These are phyloP conservation scores for Rhodamnia argentea DNA, from an alignment of 345 rosid genomes.

Conservation along the genomic window DNA sequence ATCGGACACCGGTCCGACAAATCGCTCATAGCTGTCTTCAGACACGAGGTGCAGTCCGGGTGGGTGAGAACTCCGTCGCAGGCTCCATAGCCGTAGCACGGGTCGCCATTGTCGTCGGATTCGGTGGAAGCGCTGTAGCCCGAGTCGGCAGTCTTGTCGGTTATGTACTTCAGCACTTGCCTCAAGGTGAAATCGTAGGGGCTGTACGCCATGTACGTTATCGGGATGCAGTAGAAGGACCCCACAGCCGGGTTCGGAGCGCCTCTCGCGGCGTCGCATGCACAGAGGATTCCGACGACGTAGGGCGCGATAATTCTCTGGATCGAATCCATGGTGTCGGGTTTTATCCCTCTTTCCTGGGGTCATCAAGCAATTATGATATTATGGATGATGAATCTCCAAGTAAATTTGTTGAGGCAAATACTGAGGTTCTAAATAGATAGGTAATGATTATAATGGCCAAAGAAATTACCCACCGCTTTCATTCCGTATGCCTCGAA, in stretches of 20 bases:
- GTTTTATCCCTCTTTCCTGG: neutral
- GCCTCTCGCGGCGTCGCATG: neutral
- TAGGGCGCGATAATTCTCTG: rapidly evolving
- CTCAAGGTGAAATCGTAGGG: neutral
- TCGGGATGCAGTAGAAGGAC: neutral
- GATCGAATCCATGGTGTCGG: neutral
- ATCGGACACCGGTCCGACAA: neutral
- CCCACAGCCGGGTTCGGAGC: neutral
- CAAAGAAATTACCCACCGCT: too few species aligned
- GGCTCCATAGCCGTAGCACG: neutral
- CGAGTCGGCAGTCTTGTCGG: neutral
- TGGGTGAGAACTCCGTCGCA: neutral
- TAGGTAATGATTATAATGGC: too few species aligned
- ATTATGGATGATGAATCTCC: too few species aligned
- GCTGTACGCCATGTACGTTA: neutral
- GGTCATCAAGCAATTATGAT: neutral
- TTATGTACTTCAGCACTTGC: neutral
- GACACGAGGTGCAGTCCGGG: neutral
- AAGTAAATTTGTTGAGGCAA: too few species aligned
- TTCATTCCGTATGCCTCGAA: too few species aligned
- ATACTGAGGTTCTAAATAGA: too few species aligned
- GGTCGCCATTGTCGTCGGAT: neutral
- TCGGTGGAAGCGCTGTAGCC: neutral
- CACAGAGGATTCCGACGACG: neutral
- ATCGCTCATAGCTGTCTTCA: neutral